Evolutionary conservation across 2,329 filamentous ascomycete genomes (phyloP), one percentile per base, ranked within the genome.

Genomic region (Microsporum audouinii): DNA sequence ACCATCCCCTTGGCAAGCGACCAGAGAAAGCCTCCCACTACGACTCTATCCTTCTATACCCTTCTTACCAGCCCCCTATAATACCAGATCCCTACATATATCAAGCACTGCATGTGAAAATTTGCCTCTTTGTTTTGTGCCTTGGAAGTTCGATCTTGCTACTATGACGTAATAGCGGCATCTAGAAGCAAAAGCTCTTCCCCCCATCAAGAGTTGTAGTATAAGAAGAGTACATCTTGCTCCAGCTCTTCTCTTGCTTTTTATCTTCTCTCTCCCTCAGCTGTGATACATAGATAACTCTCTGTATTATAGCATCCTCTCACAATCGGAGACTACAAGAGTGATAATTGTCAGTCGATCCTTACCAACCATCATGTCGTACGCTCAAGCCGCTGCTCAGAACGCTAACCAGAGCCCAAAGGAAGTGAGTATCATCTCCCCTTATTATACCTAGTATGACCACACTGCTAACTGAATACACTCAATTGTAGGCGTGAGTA

Each of bases 311-410:
- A 23, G 17, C 49, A 53, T 53, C 29, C 1, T 53, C 29, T 27
- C 7, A 27, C 2, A 31, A 31, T 23, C 43, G 4, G 23, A 29
- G 10, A 47, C 10, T 17, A 4, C 5, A n/a, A n/a, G 14, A n/a
- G 14, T n/a, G 4, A n/a, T 43, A 4, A 6, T 43, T 23, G 12
- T 43, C 39, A n/a, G 39, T 38, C 34, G 8, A 56, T 38, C 8
- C 55, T 33, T 57, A 33, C 31, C 23, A 8, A 4, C 27, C 31
- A 61, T 23, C 41, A 79, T 79, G 77, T 79, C 76, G 63, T 79
- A 79, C 70, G 77, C 78, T 65, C 72, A 77, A 67, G 75, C 74
- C 68, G 77, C 77, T 60, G 74, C 77, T 53, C 76, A 74, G 65
- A 76, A 76, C 49, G 71, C 76, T 5, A 76, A 76, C 67, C 78